Conservation (phyloP, 2,329 filamentous ascomycete species). For the Ascochyta clinopodiicola region DNA sequence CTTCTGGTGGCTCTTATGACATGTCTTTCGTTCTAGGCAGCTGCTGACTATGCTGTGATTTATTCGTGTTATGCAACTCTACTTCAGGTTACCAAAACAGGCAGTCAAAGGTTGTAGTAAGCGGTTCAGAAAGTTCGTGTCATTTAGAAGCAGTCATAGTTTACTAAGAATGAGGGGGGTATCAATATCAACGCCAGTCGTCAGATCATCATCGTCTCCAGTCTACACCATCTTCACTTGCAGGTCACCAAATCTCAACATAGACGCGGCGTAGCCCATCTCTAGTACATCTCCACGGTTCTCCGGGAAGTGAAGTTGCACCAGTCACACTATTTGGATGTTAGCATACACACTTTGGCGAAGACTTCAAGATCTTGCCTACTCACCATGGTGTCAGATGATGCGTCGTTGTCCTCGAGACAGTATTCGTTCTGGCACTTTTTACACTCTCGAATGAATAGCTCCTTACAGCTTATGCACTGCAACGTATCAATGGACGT, state of each 20-base stretch:
- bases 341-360: slow-evolving; percentile 6
- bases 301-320: slow-evolving; percentile 47
- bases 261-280: neutral
- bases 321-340: slow-evolving; percentile 46
- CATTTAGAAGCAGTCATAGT: neutral
- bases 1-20: too few relatives aligned
- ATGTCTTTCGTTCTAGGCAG: too few relatives aligned
- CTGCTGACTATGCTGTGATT: too few relatives aligned
- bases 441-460: slow-evolving; percentile 73
- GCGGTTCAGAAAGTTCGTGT: too few relatives aligned
- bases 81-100: too few relatives aligned
- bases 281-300: slow-evolving; percentile 45
- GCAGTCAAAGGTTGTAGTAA: too few relatives aligned
- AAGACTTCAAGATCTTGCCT: neutral
- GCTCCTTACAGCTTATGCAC: slow-evolving; percentile 77
- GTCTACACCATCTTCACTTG: neutral
- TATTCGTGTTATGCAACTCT: too few relatives aligned
- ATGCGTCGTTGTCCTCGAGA: slow-evolving; percentile 81
- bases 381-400: slow-evolving; percentile 64
- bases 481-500: slow-evolving; percentile 44
- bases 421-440: slow-evolving; percentile 83
- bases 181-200: slow-evolving; percentile 24
- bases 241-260: neutral
- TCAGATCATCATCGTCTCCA: slow-evolving; percentile 8
- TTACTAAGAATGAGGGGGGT: slow-evolving; percentile 25